Evolutionary conservation across 225 moss, liverwort and hornwort species (phyloP).

Genomic region (Pseudisothecium myosuroides): DNA sequence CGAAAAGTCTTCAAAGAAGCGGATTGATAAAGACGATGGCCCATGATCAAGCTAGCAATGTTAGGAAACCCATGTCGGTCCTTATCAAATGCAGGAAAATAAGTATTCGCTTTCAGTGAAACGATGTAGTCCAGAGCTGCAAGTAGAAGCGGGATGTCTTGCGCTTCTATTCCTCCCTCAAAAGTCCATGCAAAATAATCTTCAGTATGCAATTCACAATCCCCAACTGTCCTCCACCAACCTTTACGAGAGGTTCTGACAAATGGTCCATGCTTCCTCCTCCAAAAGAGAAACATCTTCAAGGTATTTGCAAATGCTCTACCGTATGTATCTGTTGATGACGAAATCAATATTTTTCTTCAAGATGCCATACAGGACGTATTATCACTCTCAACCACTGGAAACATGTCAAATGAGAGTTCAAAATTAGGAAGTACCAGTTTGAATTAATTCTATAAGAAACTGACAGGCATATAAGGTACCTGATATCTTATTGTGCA

Average conservation of each 20-base stretch:
- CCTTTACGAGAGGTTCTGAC: neutral
- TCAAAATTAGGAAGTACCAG: neutral
- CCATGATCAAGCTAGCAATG: constrained; percentile 29
- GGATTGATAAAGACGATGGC: constrained; percentile 37
- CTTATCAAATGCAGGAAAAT: constrained; percentile 36
- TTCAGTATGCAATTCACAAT: constrained; percentile 12
- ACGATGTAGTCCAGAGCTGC: constrained; percentile 38
- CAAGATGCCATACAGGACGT: neutral
- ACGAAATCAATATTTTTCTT: neutral
- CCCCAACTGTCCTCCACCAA: constrained; percentile 46
- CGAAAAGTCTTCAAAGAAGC: constrained; percentile 38
- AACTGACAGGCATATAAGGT: neutral
- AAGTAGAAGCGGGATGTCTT: constrained; percentile 1
- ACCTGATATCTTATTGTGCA: neutral
- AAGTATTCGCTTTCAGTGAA: constrained; percentile 28
- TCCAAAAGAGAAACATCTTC: neutral
- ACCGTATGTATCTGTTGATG: neutral
- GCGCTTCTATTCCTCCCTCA: neutral
- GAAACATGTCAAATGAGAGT: neutral
- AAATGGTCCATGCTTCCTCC: neutral
- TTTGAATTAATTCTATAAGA: too few species aligned
- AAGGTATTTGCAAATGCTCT: neutral
- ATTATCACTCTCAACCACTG: neutral
- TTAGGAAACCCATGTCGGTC: constrained; percentile 25
- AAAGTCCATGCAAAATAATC: neutral